Evolutionary conservation across 2,329 filamentous ascomycete genomes (phyloP).

Genomic region (Aspergillus clavatus): DNA sequence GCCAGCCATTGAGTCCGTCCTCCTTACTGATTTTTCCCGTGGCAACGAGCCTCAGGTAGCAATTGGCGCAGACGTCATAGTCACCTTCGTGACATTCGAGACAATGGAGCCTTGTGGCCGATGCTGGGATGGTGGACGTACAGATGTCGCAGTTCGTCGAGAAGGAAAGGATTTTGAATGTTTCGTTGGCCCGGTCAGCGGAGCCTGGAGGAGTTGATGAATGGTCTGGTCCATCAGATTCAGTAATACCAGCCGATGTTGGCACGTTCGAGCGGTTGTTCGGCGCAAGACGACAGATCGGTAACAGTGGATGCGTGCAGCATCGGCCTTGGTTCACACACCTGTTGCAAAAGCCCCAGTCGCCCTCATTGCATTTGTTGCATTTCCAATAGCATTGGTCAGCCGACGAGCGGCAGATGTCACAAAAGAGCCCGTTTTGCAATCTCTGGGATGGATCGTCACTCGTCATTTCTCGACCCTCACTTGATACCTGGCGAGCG

Average conservation of each 20-base stretch:
- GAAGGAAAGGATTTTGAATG: constrained; percentile 66
- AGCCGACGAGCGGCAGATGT: constrained; percentile 65
- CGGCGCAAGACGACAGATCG: constrained; percentile 59
- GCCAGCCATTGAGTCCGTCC: constrained; percentile 77
- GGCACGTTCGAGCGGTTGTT: constrained; percentile 9
- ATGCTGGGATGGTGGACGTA: constrained; percentile 64
- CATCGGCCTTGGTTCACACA: constrained; percentile 79
- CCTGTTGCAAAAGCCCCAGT: constrained; percentile 88
- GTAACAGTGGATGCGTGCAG: constrained; percentile 77
- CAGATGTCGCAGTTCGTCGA: constrained; percentile 76
- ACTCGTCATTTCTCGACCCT: constrained; percentile 51
- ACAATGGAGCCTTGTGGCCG: constrained; percentile 72
- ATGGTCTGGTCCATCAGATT: constrained; percentile 21
- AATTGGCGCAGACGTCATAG: constrained; percentile 77
- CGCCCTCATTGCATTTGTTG: constrained; percentile 78
- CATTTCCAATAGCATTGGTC: constrained; percentile 91
- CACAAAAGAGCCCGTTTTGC: constrained; percentile 79
- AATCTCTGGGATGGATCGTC: constrained; percentile 65
- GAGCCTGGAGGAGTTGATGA: constrained; percentile 35
- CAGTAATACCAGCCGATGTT: constrained; percentile 8
- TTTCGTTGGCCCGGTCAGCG: constrained; percentile 29
- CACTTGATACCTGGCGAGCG: constrained; percentile 27
- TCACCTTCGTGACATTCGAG: constrained; percentile 71
- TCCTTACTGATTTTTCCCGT: constrained; percentile 63
- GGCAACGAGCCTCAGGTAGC: constrained; percentile 65